Conservation (phyloP, 208 protist genomes). For the Borovskyia barvae region DNA sequence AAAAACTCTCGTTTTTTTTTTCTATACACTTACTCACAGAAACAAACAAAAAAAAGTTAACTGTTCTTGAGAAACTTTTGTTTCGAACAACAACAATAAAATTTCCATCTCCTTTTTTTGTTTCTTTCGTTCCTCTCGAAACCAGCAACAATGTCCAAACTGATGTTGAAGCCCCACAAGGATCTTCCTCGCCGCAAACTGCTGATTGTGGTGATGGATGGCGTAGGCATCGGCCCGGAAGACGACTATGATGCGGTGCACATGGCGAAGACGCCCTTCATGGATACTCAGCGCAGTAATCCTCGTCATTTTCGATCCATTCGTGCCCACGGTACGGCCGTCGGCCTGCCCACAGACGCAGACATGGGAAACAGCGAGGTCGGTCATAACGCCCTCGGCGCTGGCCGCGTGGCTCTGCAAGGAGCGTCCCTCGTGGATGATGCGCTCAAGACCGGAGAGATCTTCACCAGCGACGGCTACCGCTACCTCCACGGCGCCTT, state of each 20-base stretch:
- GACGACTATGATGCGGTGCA: conserved; percentile 93
- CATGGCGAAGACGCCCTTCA: conserved; percentile 86
- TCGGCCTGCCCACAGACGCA: conserved; percentile 92
- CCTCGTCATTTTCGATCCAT: conserved; percentile 82
- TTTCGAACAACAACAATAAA: conserved; percentile 2
- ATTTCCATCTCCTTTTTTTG: conserved; percentile 12
- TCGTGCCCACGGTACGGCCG: conserved; percentile 91
- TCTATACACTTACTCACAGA: neutral
- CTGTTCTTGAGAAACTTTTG: no score
- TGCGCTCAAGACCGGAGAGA: conserved; percentile 73
- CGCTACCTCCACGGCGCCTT: conserved; percentile 86
- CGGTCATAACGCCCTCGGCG: conserved; percentile 95
- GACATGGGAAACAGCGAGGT: conserved; percentile 97
- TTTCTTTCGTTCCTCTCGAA: conserved; percentile 3
- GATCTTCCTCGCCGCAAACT: conserved; percentile 76
- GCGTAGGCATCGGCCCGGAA: conserved; percentile 83
- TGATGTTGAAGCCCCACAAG: conserved; percentile 52
- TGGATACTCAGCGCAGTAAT: conserved; percentile 60
- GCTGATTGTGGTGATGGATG: conserved; percentile 88
- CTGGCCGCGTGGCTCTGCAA: conserved; percentile 91
- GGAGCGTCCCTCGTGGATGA: conserved; percentile 95
- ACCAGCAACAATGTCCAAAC: conserved; percentile 40
- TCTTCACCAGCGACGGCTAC: conserved; percentile 90
- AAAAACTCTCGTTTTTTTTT: neutral
- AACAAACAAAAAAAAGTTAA: no score